Conservation (phyloP, 176 grass and related monocot species). For the Aegilops longissima region DNA sequence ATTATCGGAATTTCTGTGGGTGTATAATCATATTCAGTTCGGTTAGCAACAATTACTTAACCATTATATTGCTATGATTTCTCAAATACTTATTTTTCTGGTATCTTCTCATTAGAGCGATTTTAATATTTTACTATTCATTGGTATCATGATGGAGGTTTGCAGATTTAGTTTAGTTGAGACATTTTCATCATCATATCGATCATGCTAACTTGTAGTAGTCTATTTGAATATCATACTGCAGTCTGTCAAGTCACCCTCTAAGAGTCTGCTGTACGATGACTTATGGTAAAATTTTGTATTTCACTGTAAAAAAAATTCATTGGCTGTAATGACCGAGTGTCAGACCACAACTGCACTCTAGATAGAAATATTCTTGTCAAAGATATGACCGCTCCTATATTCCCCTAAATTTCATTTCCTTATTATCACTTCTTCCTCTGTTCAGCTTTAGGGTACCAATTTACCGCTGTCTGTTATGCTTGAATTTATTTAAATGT, state of each 20-base stretch:
- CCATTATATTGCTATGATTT: background rate
- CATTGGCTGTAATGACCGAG: background rate
- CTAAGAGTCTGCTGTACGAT: background rate
- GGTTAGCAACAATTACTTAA: background rate
- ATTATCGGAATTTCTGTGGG: background rate
- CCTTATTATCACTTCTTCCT: background rate
- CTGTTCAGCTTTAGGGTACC: background rate
- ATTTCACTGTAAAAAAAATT: background rate
- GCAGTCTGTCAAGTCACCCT: background rate
- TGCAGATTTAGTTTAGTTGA: background rate
- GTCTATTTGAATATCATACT: background rate
- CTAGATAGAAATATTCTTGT: background rate
- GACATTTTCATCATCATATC: background rate
- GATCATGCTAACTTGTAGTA: slow-evolving; percentile 8
- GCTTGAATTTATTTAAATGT: slow-evolving; percentile 4
- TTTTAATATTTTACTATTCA: background rate
- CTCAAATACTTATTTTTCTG: background rate
- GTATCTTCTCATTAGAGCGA: background rate
- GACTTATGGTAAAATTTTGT: background rate
- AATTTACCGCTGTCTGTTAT: background rate
- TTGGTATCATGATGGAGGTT: background rate
- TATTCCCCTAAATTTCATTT: slow-evolving; percentile 5
- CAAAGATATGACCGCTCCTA: background rate
- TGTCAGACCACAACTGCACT: background rate
- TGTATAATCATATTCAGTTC: slow-evolving; percentile 15